Evolutionary conservation across 495 filamentous ascomycete genomes (phyloP).

Genomic region (Schizothecium vesticola): DNA sequence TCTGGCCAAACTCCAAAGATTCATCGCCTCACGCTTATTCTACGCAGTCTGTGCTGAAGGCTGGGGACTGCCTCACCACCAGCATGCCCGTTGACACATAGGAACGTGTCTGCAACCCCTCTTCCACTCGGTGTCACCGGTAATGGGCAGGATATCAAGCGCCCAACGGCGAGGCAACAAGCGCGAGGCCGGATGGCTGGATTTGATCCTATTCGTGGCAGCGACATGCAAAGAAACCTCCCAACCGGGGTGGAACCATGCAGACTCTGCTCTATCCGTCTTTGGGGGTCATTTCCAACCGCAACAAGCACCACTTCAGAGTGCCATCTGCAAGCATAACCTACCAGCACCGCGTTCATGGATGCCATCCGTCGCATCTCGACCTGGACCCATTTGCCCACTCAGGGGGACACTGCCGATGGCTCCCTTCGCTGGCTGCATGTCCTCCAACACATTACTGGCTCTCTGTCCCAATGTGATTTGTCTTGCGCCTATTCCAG

Average conservation of each 20-base stretch:
- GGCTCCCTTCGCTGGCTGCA: neutral
- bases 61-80: neutral
- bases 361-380: neutral
- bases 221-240: neutral
- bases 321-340: neutral
- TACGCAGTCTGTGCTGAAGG: neutral
- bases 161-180: neutral
- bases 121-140: neutral
- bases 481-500: neutral
- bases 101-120: neutral
- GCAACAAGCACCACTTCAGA: too few species aligned
- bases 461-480: neutral
- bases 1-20: neutral
- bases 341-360: neutral
- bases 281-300: neutral
- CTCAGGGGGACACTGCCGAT: too few species aligned
- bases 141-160: neutral
- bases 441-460: neutral
- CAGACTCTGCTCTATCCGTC: neutral
- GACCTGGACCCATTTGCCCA: too few species aligned
- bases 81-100: neutral
- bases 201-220: neutral
- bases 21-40: neutral
- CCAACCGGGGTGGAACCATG: neutral
- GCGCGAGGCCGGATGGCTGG: neutral